Base-by-base conservation (phyloP, 2,329 filamentous ascomycete species). In the Monascus ruber region DNA sequence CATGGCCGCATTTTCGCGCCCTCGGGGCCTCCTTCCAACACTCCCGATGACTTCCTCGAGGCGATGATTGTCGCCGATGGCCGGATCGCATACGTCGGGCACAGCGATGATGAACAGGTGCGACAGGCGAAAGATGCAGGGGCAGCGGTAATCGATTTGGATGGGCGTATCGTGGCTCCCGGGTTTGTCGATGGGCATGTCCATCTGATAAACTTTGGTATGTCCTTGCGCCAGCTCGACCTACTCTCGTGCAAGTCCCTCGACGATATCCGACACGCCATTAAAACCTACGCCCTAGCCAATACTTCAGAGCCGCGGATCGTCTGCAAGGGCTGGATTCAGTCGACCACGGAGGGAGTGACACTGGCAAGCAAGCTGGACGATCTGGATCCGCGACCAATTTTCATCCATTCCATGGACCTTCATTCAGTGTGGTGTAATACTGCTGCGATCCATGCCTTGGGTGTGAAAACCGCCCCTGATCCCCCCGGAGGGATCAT, bases 341-440 rank as follows among this genome's bases (percentile, higher is more conserved):
- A 71, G 38, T 59, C 53, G n/a, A 65, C 65, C 50, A 71, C 66
- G 2, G 49, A 62, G 17, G 62, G 64, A 4, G 42, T 62, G 24
- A 67, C 69, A 1, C 55, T 68, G 35, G 66, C 68, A 1, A 64
- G 53, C 25, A 66, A 68, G 61, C 45, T 73, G 25, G 69, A 72
- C 44, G 69, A 67, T 44, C 52, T 72, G 5, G 69, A 71, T 42
- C 48, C 60, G 0, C 57, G 68, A 27, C 69, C 70, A 0, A 70
- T 72, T 31, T 71, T 62, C 43, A 66, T 73, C 37, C 64, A 71
- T 31, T 55, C 68, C 0, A 68, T 68, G 34, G 69, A 72, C 40
- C 51, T 72, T n/a, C 70, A 72, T 47, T 72, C 68, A 0, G 63
- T 63, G 26, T 73, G 70, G 70, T 71, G 68, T 44, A 72, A 66